Conservation (phyloP, 495 filamentous ascomycete genomes). For the Neurospora tetrasperma region DNA sequence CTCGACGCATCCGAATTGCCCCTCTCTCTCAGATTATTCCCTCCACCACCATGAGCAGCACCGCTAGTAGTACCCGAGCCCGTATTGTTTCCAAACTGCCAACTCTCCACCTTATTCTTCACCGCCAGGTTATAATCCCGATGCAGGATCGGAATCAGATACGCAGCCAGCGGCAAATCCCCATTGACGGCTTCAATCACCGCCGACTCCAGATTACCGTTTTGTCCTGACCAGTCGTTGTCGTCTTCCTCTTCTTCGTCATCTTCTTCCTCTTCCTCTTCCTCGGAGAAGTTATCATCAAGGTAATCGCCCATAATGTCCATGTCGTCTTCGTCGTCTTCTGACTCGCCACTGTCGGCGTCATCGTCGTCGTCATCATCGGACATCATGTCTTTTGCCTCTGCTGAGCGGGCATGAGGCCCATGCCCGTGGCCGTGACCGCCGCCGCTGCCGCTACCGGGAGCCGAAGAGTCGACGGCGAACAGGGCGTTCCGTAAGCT, state of each 20-base stretch:
- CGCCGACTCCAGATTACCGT: conserved; percentile 14
- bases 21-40: neutral
- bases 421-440: no score
- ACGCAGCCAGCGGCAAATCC: conserved; percentile 13
- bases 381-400: neutral
- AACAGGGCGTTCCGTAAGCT: conserved; percentile 10
- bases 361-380: neutral
- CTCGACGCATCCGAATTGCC: conserved; percentile 5
- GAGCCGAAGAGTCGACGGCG: neutral
- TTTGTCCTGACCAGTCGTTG: conserved; percentile 20
- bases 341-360: neutral
- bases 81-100: conserved; percentile 10
- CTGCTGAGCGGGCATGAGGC: neutral
- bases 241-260: conserved; percentile 10
- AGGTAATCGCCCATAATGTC: conserved; percentile 9
- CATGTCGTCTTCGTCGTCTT: conserved; percentile 6
- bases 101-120: conserved; percentile 16
- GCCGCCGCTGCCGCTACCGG: neutral
- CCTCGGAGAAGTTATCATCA: conserved; percentile 4
- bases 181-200: conserved; percentile 17
- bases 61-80: neutral
- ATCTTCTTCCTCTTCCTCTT: conserved; percentile 5
- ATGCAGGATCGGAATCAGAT: conserved; percentile 16
- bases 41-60: neutral
- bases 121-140: conserved; percentile 11